phyloP scores from a whole-genome alignment of 1,284 basidiomycete genomes.

The Cryptococcus sp. region DNA sequence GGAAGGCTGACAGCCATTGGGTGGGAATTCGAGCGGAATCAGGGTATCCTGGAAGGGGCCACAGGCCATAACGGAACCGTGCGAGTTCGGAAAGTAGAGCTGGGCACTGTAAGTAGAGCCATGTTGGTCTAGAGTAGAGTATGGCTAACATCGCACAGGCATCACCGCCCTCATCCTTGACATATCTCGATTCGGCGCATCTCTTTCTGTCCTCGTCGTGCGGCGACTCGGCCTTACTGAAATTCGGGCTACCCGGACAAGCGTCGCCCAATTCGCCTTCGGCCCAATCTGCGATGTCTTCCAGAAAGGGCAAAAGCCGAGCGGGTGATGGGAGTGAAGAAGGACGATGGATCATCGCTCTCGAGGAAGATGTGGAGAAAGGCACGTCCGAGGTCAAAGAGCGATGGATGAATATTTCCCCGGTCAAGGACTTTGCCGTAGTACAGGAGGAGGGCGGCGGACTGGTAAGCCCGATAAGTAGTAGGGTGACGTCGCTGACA shows the following conservation, averaged over 20 bases:
- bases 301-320: slow-evolving; percentile 38
- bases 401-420: slow-evolving; percentile 77
- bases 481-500: background rate
- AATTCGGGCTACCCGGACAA: slow-evolving; percentile 44
- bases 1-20: slow-evolving; percentile 71
- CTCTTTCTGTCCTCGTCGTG: slow-evolving; percentile 80
- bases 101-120: slow-evolving; percentile 67
- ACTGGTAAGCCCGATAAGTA: slow-evolving; percentile 60
- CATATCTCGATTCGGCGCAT: slow-evolving; percentile 72
- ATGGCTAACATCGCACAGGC: slow-evolving; percentile 56
- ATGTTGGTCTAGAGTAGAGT: background rate
- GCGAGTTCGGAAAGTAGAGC: slow-evolving; percentile 64
- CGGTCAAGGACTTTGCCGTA: slow-evolving; percentile 79
- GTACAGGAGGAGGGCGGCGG: slow-evolving; percentile 74
- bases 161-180: slow-evolving; percentile 73
- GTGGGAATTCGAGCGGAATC: slow-evolving; percentile 55
- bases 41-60: slow-evolving; percentile 19
- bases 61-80: slow-evolving; percentile 40
- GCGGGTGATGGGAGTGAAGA: slow-evolving; percentile 50
- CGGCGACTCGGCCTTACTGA: slow-evolving; percentile 77
- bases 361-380: slow-evolving; percentile 18
- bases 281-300: slow-evolving; percentile 7
- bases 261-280: slow-evolving; percentile 12
- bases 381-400: slow-evolving; percentile 62
- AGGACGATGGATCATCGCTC: slow-evolving; percentile 54